Evolutionary conservation across 495 filamentous ascomycete genomes (phyloP).

Genomic region (Copromyces sp.): DNA sequence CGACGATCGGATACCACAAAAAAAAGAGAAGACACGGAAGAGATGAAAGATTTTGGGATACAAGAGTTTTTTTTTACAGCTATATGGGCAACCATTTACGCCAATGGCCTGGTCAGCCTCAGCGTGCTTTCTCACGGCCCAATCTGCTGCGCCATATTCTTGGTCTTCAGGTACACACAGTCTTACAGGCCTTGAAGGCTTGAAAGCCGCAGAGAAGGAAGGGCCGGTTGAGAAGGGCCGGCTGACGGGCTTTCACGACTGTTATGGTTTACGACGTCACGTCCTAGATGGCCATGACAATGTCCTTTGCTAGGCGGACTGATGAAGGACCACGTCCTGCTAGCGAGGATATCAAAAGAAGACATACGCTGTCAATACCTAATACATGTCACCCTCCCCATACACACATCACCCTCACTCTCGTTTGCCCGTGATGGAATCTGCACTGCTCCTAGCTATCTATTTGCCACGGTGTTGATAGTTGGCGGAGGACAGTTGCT

Average conservation of each 20-base stretch:
- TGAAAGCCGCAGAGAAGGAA: not conserved
- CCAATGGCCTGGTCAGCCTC: constrained; percentile 11
- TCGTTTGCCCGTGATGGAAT: not conserved
- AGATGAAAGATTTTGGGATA: constrained; percentile 22
- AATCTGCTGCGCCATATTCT: not conserved
- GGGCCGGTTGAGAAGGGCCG: not conserved
- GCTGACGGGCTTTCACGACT: constrained; percentile 20
- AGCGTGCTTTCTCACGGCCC: constrained; percentile 1
- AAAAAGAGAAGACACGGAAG: constrained; percentile 10
- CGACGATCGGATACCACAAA: constrained; percentile 16
- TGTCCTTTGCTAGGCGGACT: constrained; percentile 11
- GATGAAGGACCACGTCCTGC: constrained; percentile 2
- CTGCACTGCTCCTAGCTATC: not conserved
- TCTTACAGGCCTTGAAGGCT: not conserved
- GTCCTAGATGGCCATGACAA: constrained; percentile 29
- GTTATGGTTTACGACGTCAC: constrained; percentile 32
- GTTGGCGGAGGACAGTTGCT: not conserved
- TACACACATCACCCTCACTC: not conserved
- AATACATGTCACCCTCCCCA: constrained; percentile 6
- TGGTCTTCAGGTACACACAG: not conserved
- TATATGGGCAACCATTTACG: constrained; percentile 28
- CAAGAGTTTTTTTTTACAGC: constrained; percentile 19
- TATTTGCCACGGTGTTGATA: not conserved
- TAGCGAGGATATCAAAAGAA: constrained; percentile 3
- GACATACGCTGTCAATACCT: constrained; percentile 10